Base-by-base conservation (phyloP, 176 grass and related monocot genomes). In the Pharus latifolius region DNA sequence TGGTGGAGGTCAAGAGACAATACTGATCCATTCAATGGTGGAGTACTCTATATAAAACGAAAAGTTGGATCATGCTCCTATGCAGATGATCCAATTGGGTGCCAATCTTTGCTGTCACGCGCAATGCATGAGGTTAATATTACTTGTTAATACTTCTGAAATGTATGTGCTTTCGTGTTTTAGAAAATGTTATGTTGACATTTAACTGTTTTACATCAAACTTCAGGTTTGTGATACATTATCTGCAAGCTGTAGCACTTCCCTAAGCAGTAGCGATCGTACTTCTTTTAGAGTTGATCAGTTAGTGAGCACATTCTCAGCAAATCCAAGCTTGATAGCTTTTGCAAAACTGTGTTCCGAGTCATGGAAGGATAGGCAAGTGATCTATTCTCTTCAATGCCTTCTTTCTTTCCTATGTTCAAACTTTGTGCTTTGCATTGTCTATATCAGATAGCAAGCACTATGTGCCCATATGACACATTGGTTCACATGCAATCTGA, bases 61-160 rank as follows among this genome's bases (percentile, higher is more conserved):
- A 97, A 97, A 92, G 94, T 97, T 78, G 94, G 94, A 35, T 97
- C 94, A 7, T 97, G 94, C 81, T 89, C 94, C 49, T 97, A 97
- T 63, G 80, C 75, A 24, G 94, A 92, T 67, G 94, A 97, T 83
- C 94, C 94, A 25, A 82, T 97, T 60, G 94, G 94, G 53, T 97
- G 94, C 38, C 94, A 97, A 41, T 97, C 89, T 77, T 87, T 97
- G 74, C 90, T 97, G 70, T 92, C 89, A 51, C 81, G 89, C 58
- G 94, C 94, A 77, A 97, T 97, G 86, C 94, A 92, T 60, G 88
- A 92, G 94, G 92, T 96, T 62, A 51, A 43, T 67, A 10, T 81
- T 85, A 71, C 24, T 72, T 76, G 34, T 63, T 73, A 45, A 12
- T 22, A 47, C 12, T 56, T 74, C 40, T 45, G 28, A 66, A 57